Percentiles rank a stretch among this genome's conserved stretches.
phyloP scores from a whole-genome alignment of 164 flowering plant genomes.

The Umbellularia californica region DNA sequence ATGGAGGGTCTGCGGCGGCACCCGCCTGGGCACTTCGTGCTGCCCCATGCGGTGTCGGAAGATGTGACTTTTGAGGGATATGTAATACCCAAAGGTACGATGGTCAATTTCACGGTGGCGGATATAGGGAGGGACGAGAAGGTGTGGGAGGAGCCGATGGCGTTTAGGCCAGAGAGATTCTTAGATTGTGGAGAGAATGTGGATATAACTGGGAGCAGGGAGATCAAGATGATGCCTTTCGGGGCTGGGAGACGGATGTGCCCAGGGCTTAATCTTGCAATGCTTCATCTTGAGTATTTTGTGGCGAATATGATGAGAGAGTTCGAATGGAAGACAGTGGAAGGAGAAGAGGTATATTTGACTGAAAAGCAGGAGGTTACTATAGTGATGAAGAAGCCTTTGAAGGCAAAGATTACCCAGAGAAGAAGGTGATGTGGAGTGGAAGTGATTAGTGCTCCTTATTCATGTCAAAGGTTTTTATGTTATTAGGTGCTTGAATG shows the following conservation, averaged over 20 bases:
- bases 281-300: conserved; percentile 25
- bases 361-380: conserved; percentile 41
- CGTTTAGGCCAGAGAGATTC: conserved; percentile 45
- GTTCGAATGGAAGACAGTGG: conserved; percentile 37
- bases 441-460: too few relatives aligned
- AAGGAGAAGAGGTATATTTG: conserved; percentile 36
- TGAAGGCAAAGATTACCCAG: conserved; percentile 18
- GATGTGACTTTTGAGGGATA: conserved; percentile 22
- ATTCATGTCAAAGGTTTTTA: too few relatives aligned
- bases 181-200: conserved; percentile 11
- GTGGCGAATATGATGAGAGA: conserved; percentile 32
- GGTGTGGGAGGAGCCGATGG: conserved; percentile 28
- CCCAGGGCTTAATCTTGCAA: conserved; percentile 21
- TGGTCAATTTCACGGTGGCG: conserved; percentile 30
- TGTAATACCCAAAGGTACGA: conserved; percentile 26
- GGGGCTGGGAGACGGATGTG: conserved; percentile 39
- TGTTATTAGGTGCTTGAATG: too few relatives aligned
- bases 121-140: conserved; percentile 28
- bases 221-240: conserved; percentile 54
- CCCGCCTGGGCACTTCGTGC: conserved; percentile 13
- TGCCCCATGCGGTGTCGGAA: conserved; percentile 25
- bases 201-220: conserved; percentile 37
- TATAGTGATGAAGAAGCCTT: conserved; percentile 42
- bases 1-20: conserved; percentile 15
- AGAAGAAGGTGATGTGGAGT: neutral